Conservation (phyloP, 495 filamentous ascomycete genomes). For the Sporormia fimetaria region DNA sequence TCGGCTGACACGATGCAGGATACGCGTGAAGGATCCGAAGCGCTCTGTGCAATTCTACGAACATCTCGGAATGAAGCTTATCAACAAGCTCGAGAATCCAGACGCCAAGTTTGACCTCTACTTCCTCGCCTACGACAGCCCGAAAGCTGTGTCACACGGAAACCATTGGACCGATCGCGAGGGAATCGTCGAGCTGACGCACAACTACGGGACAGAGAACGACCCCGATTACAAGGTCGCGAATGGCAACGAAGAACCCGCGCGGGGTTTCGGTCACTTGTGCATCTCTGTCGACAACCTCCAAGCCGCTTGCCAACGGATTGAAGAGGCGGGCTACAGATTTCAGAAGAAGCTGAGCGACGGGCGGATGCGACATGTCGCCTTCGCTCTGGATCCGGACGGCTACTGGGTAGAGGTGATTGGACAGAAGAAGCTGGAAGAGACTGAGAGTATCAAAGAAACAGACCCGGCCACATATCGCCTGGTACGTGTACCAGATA, state of each 20-base stretch:
- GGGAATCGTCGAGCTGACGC: slow-evolving; percentile 83
- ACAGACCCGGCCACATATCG: slow-evolving; percentile 46
- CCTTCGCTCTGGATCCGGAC: slow-evolving; percentile 88
- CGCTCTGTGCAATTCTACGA: slow-evolving; percentile 91
- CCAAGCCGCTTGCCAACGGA: slow-evolving; percentile 71
- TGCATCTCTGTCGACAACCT: slow-evolving; percentile 85
- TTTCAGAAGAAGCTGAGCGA: slow-evolving; percentile 93
- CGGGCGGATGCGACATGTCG: slow-evolving; percentile 78
- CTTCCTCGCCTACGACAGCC: slow-evolving; percentile 65
- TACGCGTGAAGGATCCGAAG: slow-evolving; percentile 90
- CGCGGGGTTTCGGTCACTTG: slow-evolving; percentile 80
- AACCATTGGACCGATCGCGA: slow-evolving; percentile 70
- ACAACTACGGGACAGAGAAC: slow-evolving; percentile 91
- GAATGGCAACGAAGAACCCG: slow-evolving; percentile 85
- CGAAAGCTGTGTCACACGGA: slow-evolving; percentile 47
- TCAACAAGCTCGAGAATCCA: slow-evolving; percentile 61
- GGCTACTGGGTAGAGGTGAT: slow-evolving; percentile 59
- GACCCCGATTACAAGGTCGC: slow-evolving; percentile 71
- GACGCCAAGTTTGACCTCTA: slow-evolving; percentile 87
- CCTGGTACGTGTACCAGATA: slow-evolving; percentile 29
- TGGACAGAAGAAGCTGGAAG: slow-evolving; percentile 33
- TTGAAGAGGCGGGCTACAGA: slow-evolving; percentile 78
- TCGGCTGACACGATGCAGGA: slow-evolving; percentile 40
- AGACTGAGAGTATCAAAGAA: slow-evolving; percentile 44
- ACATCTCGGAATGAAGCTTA: slow-evolving; percentile 76